phyloP scores from a whole-genome alignment of 768 basidiomycete genomes.

The Leccinum truebloodii region DNA sequence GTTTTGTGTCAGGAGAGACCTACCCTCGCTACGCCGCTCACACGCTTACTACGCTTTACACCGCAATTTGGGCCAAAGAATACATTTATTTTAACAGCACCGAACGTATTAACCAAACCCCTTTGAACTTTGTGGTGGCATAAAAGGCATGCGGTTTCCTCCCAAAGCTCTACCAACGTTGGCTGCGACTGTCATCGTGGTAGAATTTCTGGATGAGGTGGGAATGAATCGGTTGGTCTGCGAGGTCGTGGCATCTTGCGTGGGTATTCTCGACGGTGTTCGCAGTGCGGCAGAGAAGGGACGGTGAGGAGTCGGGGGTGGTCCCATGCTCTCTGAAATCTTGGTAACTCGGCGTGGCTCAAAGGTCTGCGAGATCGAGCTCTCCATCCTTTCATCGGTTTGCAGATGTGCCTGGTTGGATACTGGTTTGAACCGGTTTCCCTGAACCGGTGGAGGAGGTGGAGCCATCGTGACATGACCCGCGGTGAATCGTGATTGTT shows the following conservation, averaged over 20 bases:
- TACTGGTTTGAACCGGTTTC: slow-evolving; percentile 27
- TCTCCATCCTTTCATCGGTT: slow-evolving; percentile 13
- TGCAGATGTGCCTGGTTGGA: slow-evolving; percentile 17
- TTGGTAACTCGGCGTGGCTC: slow-evolving; percentile 27
- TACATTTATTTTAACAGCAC: slow-evolving; percentile 4
- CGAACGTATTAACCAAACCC: slow-evolving; percentile 30
- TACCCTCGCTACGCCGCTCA: slow-evolving; percentile 5
- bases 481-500: slow-evolving; percentile 37
- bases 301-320: slow-evolving; percentile 51
- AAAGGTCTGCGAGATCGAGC: slow-evolving; percentile 9
- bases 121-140: slow-evolving; percentile 38
- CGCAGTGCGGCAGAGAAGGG: slow-evolving; percentile 25
- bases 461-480: slow-evolving; percentile 35
- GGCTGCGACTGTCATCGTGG: slow-evolving; percentile 13
- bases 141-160: slow-evolving; percentile 57
- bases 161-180: slow-evolving; percentile 25
- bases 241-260: slow-evolving; percentile 17
- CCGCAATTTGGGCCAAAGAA: background rate
- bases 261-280: slow-evolving; percentile 29
- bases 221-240: slow-evolving; percentile 36
- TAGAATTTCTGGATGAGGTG: slow-evolving; percentile 28
- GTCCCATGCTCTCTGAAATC: slow-evolving; percentile 44
- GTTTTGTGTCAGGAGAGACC: background rate
- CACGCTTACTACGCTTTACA: slow-evolving; percentile 9
- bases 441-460: slow-evolving; percentile 28